Evolutionary conservation across 1,139 yeast species (phyloP).

Genomic region (Sugiyamaella japonica): DNA sequence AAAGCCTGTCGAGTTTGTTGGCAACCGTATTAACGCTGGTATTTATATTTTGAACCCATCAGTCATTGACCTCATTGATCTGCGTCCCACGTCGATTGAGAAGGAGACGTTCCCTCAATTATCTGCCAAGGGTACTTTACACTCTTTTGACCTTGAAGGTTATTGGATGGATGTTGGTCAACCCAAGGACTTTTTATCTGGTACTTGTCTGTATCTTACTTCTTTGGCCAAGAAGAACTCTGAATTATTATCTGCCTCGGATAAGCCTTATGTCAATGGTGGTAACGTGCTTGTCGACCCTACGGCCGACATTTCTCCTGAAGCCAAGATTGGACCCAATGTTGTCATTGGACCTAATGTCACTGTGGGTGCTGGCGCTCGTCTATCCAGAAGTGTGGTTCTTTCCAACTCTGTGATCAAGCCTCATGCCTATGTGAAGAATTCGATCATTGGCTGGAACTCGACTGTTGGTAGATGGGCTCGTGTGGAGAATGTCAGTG

Average conservation of each 20-base stretch:
- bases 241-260: slow-evolving; percentile 59
- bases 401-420: slow-evolving; percentile 88
- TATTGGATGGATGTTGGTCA: slow-evolving; percentile 99
- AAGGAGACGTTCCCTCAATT: slow-evolving; percentile 98
- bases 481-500: slow-evolving; percentile 96
- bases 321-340: slow-evolving; percentile 97
- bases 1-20: slow-evolving; percentile 97
- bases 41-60: slow-evolving; percentile 94
- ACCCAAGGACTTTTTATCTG: slow-evolving; percentile 98
- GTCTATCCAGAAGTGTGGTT: slow-evolving; percentile 94
- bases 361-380: slow-evolving; percentile 96
- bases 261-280: slow-evolving; percentile 72
- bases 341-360: slow-evolving; percentile 98
- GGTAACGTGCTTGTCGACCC: slow-evolving; percentile 97
- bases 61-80: slow-evolving; percentile 92
- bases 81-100: slow-evolving; percentile 98
- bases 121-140: slow-evolving; percentile 84
- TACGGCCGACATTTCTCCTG: slow-evolving; percentile 87
- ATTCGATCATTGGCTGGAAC: slow-evolving; percentile 99
- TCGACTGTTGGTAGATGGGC: slow-evolving; percentile 99
- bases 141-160: slow-evolving; percentile 97
- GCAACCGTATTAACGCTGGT: slow-evolving; percentile 96
- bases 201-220: slow-evolving; percentile 89
- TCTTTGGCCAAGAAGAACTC: slow-evolving; percentile 82
- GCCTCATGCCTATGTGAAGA: slow-evolving; percentile 98